These are phyloP conservation scores for Sporothrix dimorphospora DNA, from an alignment of 2,329 filamentous ascomycete species.

Conservation along the genomic window DNA sequence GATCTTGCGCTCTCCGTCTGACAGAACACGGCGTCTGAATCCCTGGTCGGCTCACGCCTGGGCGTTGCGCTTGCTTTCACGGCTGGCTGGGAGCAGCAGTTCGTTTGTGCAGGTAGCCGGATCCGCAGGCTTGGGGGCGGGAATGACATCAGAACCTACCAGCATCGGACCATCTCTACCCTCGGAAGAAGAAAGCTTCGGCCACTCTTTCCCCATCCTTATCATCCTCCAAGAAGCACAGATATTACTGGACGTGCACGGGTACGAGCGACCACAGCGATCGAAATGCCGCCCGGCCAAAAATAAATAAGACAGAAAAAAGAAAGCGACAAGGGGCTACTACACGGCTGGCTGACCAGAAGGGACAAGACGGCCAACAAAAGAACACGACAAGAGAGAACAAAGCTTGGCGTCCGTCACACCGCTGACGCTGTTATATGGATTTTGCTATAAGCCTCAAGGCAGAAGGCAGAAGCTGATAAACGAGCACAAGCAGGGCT, in stretches of 20 bases:
- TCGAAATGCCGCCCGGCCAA: neutral
- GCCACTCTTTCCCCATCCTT: neutral
- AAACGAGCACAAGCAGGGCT: neutral
- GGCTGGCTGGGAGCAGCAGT: neutral
- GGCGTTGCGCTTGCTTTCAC: neutral
- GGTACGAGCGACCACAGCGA: neutral
- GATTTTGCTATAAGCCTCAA: neutral
- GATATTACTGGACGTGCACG: neutral
- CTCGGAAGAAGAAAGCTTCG: neutral
- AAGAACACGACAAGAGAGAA: neutral
- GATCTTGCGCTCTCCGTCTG: constrained; percentile 14
- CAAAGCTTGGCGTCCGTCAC: neutral
- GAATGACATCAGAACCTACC: constrained; percentile 5
- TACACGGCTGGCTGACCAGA: neutral
- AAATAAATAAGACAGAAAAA: neutral
- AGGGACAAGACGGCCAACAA: neutral
- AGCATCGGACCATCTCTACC: neutral
- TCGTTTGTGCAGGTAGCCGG: constrained; percentile 18
- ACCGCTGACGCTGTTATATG: constrained; percentile 11
- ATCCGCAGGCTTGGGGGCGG: constrained; percentile 10
- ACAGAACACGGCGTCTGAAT: neutral
- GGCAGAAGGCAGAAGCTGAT: too few relatives aligned
- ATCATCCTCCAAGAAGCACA: too few relatives aligned
- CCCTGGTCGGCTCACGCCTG: neutral
- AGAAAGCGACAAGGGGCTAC: neutral